Conservation (phyloP, 768 basidiomycete species). For the Lentinula guzmanii region DNA sequence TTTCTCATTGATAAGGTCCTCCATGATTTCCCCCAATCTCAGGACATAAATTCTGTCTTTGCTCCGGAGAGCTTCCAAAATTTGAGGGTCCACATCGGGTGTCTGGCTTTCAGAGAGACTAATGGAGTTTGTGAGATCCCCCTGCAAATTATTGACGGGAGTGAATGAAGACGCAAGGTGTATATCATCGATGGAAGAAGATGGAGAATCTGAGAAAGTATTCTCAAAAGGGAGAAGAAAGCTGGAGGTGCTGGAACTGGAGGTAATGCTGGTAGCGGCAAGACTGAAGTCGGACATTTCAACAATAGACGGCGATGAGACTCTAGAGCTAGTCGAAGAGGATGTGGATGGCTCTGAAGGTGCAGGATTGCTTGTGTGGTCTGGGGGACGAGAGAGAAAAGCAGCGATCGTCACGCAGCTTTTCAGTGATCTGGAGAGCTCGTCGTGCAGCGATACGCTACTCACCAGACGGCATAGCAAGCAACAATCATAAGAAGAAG, state of each 20-base stretch:
- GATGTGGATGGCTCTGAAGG: conserved; percentile 8
- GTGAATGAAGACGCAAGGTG: conserved; percentile 12
- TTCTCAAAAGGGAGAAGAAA: neutral
- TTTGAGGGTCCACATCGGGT: conserved; percentile 67
- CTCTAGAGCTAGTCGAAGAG: conserved; percentile 5
- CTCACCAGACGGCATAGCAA: conserved; percentile 18
- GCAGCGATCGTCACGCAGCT: conserved; percentile 9
- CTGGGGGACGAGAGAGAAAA: conserved; percentile 5
- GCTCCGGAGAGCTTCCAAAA: conserved; percentile 79
- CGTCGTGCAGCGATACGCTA: conserved; percentile 8
- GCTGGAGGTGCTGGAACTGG: conserved; percentile 10
- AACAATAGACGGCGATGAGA: conserved; percentile 8
- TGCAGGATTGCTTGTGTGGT: conserved; percentile 1
- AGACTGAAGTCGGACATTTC: conserved; percentile 7
- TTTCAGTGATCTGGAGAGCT: conserved; percentile 3
- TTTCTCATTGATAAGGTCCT: conserved; percentile 68
- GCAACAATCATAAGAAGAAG: neutral
- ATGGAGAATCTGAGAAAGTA: conserved; percentile 12
- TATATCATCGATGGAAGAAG: conserved; percentile 12
- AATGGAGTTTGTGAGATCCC: conserved; percentile 13
- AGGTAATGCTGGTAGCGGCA: conserved; percentile 6
- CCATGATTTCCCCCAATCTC: conserved; percentile 85
- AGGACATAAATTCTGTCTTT: conserved; percentile 86
- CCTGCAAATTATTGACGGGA: conserved; percentile 21
- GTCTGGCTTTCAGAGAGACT: conserved; percentile 12